phyloP scores from a whole-genome alignment of 2,329 filamentous ascomycete genomes.

The Ophiocordyceps camponoti-leonardi region DNA sequence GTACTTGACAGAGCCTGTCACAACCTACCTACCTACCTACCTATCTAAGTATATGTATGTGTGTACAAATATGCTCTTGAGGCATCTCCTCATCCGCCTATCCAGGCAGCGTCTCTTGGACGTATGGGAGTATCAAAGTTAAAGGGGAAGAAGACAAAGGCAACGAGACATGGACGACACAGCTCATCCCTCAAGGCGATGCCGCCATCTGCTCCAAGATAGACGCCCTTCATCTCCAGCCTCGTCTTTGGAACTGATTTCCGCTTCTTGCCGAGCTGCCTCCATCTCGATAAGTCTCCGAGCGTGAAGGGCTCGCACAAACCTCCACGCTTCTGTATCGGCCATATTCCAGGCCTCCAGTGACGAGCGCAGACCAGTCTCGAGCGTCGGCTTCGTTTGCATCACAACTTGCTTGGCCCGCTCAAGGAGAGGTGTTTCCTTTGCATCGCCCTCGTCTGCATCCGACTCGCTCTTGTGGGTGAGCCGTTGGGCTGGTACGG shows the following conservation, averaged over 20 bases:
- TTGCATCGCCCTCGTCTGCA: slow-evolving; percentile 28
- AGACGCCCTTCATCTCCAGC: background rate
- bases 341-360: slow-evolving; percentile 53
- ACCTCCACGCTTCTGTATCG: slow-evolving; percentile 64
- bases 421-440: slow-evolving; percentile 36
- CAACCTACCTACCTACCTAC: too few species aligned
- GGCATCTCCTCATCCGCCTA: too few species aligned
- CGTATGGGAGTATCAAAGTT: too few species aligned
- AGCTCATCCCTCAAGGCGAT: background rate
- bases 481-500: slow-evolving; percentile 9
- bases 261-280: slow-evolving; percentile 25
- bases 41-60: too few species aligned
- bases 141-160: too few species aligned
- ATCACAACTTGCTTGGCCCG: slow-evolving; percentile 31
- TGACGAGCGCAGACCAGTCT: slow-evolving; percentile 31
- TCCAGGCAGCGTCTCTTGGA: too few species aligned
- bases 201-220: background rate
- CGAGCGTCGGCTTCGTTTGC: slow-evolving; percentile 23
- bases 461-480: slow-evolving; percentile 4
- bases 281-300: slow-evolving; percentile 53
- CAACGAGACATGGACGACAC: too few species aligned
- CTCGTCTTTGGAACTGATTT: background rate
- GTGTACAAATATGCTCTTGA: too few species aligned
- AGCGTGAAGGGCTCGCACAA: slow-evolving; percentile 50
- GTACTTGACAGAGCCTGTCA: too few species aligned